Percentiles rank a stretch among this genome's conserved stretches.
These are phyloP conservation scores for Leccinum fibrillosum DNA, from an alignment of 768 basidiomycete genomes.

Conservation along the genomic window DNA sequence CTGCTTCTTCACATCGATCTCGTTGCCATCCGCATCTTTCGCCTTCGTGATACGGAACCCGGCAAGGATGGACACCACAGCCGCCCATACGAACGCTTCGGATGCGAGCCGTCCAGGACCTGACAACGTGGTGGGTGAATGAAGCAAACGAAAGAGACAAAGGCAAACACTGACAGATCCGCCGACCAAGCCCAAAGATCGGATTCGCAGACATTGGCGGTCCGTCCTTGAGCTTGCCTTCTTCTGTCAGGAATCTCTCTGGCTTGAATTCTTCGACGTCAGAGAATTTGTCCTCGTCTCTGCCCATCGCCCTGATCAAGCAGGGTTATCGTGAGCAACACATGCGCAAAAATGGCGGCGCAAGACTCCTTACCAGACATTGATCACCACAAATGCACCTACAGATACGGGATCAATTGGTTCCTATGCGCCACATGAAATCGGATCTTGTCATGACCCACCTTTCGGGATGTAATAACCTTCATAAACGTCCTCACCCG, in stretches of 20 bases:
- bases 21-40: conserved; percentile 18
- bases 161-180: conserved; percentile 15
- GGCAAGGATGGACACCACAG: conserved; percentile 22
- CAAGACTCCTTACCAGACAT: conserved; percentile 30
- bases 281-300: conserved; percentile 14
- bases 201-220: conserved; percentile 15
- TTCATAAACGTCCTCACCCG: conserved; percentile 24
- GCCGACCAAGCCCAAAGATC: conserved; percentile 24
- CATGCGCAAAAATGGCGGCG: background rate
- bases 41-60: conserved; percentile 21
- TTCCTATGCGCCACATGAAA: background rate
- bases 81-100: conserved; percentile 22
- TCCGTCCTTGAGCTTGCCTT: conserved; percentile 11
- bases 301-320: conserved; percentile 20
- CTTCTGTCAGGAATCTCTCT: conserved; percentile 21
- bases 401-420: background rate
- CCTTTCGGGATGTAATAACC: conserved; percentile 44
- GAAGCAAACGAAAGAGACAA: background rate
- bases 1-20: conserved; percentile 19
- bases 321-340: background rate
- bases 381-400: conserved; percentile 32
- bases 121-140: background rate
- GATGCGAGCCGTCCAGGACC: conserved; percentile 24
- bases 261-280: conserved; percentile 27
- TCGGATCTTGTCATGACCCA: background rate